Base-by-base conservation (phyloP, 257 asterid genomes). In the Penstemon eatonii region DNA sequence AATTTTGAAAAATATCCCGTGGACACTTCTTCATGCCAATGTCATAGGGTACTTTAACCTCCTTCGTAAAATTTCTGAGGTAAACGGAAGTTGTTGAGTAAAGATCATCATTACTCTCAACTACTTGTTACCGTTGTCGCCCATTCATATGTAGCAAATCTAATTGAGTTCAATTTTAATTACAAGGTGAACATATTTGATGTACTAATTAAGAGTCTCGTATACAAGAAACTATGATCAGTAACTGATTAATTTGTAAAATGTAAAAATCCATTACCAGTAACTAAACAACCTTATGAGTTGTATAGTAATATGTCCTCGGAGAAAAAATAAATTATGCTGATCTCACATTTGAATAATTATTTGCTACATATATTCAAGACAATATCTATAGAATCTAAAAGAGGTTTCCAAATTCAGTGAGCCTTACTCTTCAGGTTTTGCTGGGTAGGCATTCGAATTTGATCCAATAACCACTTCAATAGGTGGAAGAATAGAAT, bases 401-500 rank as follows among this genome's bases (percentile, higher is more conserved):
- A 9, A 10, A 8, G 13, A 60, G 42, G 52, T 70, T 38, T 52
- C 52, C 44, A 65, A 68, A 69, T 66, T 65, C 68, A 78, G 77
- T 52, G 68, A 76, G 78, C 66, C 92, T 71, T 86, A 93, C 99
- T 85, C 96, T 68, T 94, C 97, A 4, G 86, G 91, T 64, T 80
- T 79, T 69, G 86, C 55, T 39, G 91, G 96, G 68, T 90, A 89
- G 69, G 99, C 89, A 78, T 94, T 94, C 40, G 97, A 78, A 74
- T 82, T 69, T 60, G 99, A 94, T 64, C 92, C 96, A 43, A 55
- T 79, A 64, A 87, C 96, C 19, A 84, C 91, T 85, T 94, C 99
- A 78, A 94, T 91, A 67, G 99, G 99, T 54, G 99, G 99, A 74
- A 94, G 86, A 79, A 94, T 88, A 45, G 97, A 96, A 76, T 91